Evolutionary conservation across 2,329 filamentous ascomycete genomes (phyloP).

Genomic region (Fusarium sp.): DNA sequence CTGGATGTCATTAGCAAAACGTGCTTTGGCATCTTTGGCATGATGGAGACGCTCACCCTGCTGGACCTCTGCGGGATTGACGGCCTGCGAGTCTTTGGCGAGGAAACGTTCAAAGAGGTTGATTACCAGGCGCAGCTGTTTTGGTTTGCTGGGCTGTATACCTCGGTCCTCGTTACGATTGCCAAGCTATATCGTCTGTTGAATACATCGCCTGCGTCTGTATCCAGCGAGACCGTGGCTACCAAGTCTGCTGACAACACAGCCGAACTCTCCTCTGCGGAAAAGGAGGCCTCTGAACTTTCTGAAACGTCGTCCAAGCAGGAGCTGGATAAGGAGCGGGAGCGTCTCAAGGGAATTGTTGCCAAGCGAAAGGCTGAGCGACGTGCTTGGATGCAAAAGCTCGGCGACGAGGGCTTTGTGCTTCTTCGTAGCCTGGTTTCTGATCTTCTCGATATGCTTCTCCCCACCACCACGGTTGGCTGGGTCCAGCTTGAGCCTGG

Average conservation of each 20-base stretch:
- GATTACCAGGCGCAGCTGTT: slow-evolving; percentile 71
- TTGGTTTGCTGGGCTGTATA: slow-evolving; percentile 71
- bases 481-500: slow-evolving; percentile 65
- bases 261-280: slow-evolving; percentile 17
- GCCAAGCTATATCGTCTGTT: slow-evolving; percentile 54
- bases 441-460: slow-evolving; percentile 68
- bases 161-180: slow-evolving; percentile 57
- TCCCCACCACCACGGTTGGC: slow-evolving; percentile 68
- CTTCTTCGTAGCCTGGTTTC: slow-evolving; percentile 61
- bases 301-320: slow-evolving; percentile 34
- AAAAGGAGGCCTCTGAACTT: slow-evolving; percentile 34
- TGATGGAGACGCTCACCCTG: slow-evolving; percentile 72
- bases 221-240: slow-evolving; percentile 44
- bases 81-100: slow-evolving; percentile 61
- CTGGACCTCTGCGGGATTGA: slow-evolving; percentile 59
- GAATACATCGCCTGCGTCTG: slow-evolving; percentile 49
- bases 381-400: slow-evolving; percentile 44
- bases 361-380: slow-evolving; percentile 48
- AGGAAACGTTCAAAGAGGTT: slow-evolving; percentile 56
- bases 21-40: slow-evolving; percentile 71
- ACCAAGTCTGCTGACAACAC: slow-evolving; percentile 41
- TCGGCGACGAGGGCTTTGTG: slow-evolving; percentile 43
- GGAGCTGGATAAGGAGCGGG: slow-evolving; percentile 47
- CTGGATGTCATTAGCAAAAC: slow-evolving; percentile 66
- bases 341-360: slow-evolving; percentile 49